Conservation (phyloP, 1,139 yeast genomes). For the Geotrichum reessii region DNA sequence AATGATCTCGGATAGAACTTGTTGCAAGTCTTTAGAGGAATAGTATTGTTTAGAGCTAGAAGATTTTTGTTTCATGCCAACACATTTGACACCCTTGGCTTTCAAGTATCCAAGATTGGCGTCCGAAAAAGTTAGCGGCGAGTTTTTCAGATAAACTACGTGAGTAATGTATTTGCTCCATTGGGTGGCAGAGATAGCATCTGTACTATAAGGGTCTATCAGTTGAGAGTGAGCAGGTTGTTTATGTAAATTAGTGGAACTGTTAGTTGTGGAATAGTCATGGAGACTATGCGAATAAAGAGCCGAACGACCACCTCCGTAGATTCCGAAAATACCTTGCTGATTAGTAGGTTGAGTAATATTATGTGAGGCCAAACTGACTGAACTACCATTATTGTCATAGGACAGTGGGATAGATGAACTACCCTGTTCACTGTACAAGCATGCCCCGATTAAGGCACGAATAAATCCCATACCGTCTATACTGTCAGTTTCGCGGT, state of each 20-base stretch:
- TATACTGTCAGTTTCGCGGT: conserved; percentile 72
- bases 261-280: not conserved
- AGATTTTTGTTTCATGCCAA: not conserved
- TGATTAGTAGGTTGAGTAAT: not conserved
- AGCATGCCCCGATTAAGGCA: conserved; percentile 45
- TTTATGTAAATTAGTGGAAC: not conserved
- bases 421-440: conserved; percentile 23
- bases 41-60: not conserved
- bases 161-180: conserved; percentile 19
- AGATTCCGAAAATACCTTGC: not conserved
- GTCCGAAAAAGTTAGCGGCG: conserved; percentile 7
- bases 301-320: not conserved
- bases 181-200: conserved; percentile 3
- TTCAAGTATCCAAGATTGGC: conserved; percentile 2
- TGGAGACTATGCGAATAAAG: not conserved
- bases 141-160: conserved; percentile 15
- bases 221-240: not conserved
- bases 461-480: conserved; percentile 53
- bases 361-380: conserved; percentile 5
- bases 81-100: conserved; percentile 15
- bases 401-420: conserved; percentile 5
- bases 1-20: not conserved
- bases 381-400: conserved; percentile 7
- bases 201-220: conserved; percentile 12
- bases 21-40: not conserved